A percentile compares a stretch with the other conserved stretches of the same genome.
Conservation (phyloP, 75 land plant species). For the Pinus tabuliformis region DNA sequence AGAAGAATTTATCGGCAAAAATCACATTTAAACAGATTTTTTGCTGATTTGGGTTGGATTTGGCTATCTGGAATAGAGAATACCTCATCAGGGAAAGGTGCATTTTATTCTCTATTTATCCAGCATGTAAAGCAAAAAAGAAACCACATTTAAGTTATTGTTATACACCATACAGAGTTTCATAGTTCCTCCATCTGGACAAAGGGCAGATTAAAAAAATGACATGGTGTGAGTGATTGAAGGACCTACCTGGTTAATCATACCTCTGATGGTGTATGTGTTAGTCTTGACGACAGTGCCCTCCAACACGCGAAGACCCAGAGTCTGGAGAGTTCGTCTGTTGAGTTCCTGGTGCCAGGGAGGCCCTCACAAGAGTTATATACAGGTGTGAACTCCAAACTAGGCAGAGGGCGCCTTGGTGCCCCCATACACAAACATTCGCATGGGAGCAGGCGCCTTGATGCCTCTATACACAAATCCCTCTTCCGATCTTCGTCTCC, state of each 20-base stretch:
- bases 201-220: background rate
- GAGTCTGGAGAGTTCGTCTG: slow-evolving; percentile 75
- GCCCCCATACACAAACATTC: slow-evolving; percentile 43
- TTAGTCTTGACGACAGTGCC: slow-evolving; percentile 77
- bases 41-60: too few species aligned
- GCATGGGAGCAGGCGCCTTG: background rate
- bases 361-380: slow-evolving; percentile 82
- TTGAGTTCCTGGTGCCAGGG: slow-evolving; percentile 92
- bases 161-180: too few species aligned
- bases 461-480: too few species aligned
- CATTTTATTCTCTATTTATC: too few species aligned
- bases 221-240: background rate
- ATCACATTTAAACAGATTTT: too few species aligned
- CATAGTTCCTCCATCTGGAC: too few species aligned
- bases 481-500: too few species aligned
- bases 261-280: slow-evolving; percentile 88
- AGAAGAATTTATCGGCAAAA: slow-evolving; percentile 24
- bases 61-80: too few species aligned
- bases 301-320: slow-evolving; percentile 75
- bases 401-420: slow-evolving; percentile 56
- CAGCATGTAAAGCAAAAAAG: too few species aligned
- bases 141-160: too few species aligned
- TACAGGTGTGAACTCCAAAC: slow-evolving; percentile 74
- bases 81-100: too few species aligned
- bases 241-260: slow-evolving; percentile 74